Base-by-base conservation (phyloP, 495 filamentous ascomycete genomes). In the Penicillium steckii region DNA sequence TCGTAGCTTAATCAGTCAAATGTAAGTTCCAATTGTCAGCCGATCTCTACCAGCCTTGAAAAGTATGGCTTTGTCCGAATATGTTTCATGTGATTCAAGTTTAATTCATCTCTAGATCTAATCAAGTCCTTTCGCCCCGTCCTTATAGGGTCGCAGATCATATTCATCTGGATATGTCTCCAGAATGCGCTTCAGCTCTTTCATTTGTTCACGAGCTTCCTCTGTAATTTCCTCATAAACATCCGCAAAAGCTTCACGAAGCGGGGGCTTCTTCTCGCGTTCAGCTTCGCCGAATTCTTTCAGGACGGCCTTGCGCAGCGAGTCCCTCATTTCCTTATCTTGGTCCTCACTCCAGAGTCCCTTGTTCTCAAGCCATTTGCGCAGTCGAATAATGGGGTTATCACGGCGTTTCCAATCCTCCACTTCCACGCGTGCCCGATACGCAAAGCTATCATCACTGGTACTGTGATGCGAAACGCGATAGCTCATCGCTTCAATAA, bases 401-500 rank as follows among this genome's bases (percentile, higher is more conserved):
- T 98, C 94, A 8, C 95, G 78, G 4, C 91, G 77, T 66, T 97
- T 97, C 94, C 94, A 98, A 57, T 97, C 93, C 61, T 99, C 94
- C 2, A 99, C 94, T 61, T 99, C 94, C 0, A 96, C 87, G 22
- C 84, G 81, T 0, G 93, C 91, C 15, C 94, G 90, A 69, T 99
- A 99, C 1, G 93, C 93, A 63, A 96, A 97, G 29, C 87, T 92
- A 64, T 99, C 94, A 59, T 99, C 94, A n/a, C 85, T 90, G 0
- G 94, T 99, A 69, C 91, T 96, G 71, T 99, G 94, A 67, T 99
- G 94, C 27, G 85, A 89, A 40, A 99, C 92, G 13, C 94, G 91
- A 67, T 99, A 99, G 23, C 88, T 91, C 94, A 99, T 97, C 17
- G 90, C 91, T 72, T 99, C 94, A 44, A 99, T 86, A 3, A 99